Conservation (phyloP, 768 basidiomycete species). For the Pseudohyphozyma bogoriensis region DNA sequence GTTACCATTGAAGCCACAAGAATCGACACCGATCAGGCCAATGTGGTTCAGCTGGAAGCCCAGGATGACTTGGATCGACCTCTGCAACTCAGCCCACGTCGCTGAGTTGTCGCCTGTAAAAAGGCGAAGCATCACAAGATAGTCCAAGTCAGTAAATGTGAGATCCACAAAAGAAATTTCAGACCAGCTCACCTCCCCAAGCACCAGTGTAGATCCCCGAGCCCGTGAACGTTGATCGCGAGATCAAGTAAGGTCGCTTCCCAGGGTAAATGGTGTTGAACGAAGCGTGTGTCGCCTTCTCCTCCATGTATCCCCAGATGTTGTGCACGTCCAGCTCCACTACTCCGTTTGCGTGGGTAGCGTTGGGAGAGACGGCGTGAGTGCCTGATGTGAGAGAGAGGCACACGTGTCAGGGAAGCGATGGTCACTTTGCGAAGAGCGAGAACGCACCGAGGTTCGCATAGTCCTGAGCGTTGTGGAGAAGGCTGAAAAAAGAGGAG, state of each 20-base stretch:
- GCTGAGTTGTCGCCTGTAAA: too few relatives aligned
- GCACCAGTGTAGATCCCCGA: conserved; percentile 62
- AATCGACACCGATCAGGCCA: not conserved
- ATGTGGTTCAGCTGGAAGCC: conserved; percentile 78
- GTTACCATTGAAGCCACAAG: not conserved
- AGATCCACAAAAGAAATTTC: conserved; percentile 36
- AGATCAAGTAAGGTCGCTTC: conserved; percentile 50
- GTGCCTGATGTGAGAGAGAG: too few relatives aligned
- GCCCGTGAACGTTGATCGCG: conserved; percentile 54
- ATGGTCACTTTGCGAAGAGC: too few relatives aligned
- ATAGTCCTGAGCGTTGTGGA: conserved; percentile 58
- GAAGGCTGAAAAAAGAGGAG: conserved; percentile 26
- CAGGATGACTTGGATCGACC: conserved; percentile 62
- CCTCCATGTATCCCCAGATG: conserved; percentile 49
- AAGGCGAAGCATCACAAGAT: too few relatives aligned
- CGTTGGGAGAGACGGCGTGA: conserved; percentile 58
- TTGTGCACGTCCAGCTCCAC: conserved; percentile 43
- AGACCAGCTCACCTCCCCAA: conserved; percentile 55
- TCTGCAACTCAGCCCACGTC: too few relatives aligned
- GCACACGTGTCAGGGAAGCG: too few relatives aligned
- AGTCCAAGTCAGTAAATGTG: too few relatives aligned
- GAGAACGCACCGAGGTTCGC: conserved; percentile 48
- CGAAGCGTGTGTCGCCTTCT: conserved; percentile 54
- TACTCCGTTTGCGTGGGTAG: conserved; percentile 55
- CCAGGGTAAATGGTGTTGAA: conserved; percentile 49